phyloP scores from a whole-genome alignment of 805 yeast species.

The Wickerhamiella occidentalis region DNA sequence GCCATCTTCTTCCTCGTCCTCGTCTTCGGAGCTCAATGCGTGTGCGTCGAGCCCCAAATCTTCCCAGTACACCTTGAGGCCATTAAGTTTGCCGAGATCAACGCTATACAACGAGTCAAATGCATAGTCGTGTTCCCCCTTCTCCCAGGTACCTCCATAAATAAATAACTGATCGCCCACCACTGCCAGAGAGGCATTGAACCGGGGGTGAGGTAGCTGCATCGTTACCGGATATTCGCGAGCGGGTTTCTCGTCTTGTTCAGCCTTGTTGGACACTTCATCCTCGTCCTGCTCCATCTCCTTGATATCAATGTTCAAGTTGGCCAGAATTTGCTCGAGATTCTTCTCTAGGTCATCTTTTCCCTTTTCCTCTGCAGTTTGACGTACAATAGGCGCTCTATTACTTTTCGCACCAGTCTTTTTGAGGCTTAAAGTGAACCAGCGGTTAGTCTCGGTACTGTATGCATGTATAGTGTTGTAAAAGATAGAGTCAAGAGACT shows the following conservation, averaged over 20 bases:
- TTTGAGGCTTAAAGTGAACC: conserved; percentile 65
- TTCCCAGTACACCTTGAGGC: conserved; percentile 84
- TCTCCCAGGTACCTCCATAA: conserved; percentile 83
- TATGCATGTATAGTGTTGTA: conserved; percentile 71
- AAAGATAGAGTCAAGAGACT: conserved; percentile 70
- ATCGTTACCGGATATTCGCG: conserved; percentile 44
- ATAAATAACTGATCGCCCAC: conserved; percentile 73
- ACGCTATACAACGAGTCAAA: conserved; percentile 78
- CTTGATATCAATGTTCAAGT: conserved; percentile 23
- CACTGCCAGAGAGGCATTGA: conserved; percentile 75
- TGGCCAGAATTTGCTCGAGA: conserved; percentile 37
- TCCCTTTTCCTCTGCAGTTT: conserved; percentile 23
- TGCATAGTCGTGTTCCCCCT: conserved; percentile 70
- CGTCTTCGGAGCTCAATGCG: conserved; percentile 32
- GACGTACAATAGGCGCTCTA: conserved; percentile 26
- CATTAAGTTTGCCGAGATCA: conserved; percentile 78
- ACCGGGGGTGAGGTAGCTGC: conserved; percentile 75
- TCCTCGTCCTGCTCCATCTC: conserved; percentile 30
- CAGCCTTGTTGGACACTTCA: conserved; percentile 20
- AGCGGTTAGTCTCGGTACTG: conserved; percentile 74
- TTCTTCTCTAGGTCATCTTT: conserved; percentile 76
- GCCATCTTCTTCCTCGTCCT: conserved; percentile 45
- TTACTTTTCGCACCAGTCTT: conserved; percentile 39
- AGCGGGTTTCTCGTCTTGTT: conserved; percentile 30
- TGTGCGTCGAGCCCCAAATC: conserved; percentile 34